A percentile compares a stretch with the other conserved stretches of the same genome.
Conservation (phyloP, 164 flowering plant species). For the Nymphaea colorata region DNA sequence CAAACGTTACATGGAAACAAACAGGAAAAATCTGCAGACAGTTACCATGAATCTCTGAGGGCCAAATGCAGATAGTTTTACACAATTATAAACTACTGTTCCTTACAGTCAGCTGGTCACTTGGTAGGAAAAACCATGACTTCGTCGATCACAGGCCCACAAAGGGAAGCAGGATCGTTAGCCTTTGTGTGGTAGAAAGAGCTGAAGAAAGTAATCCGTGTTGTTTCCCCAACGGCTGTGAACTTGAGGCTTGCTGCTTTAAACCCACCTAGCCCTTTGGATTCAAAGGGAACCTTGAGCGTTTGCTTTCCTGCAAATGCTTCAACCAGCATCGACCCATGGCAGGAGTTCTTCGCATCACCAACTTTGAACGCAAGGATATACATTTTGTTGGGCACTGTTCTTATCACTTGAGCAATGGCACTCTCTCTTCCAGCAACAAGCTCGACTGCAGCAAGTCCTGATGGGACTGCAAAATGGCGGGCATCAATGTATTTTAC, state of each 20-base stretch:
- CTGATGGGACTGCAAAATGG: conserved; percentile 72
- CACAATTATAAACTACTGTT: no score
- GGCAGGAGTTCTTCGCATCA: conserved; percentile 83
- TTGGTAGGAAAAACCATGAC: conserved; percentile 36
- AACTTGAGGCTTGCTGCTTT: conserved; percentile 40
- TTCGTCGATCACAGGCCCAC: conserved; percentile 80
- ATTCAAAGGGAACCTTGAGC: conserved; percentile 48
- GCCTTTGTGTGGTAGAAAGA: conserved; percentile 67
- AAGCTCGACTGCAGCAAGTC: conserved; percentile 58
- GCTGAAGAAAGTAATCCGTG: conserved; percentile 81
- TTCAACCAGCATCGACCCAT: conserved; percentile 83
- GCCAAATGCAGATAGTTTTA: no score
- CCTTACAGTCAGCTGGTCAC: neutral
- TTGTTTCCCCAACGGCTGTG: conserved; percentile 39
- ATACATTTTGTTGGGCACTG: conserved; percentile 45
- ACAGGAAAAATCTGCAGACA: no score
- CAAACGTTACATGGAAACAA: no score
- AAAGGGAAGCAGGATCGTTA: conserved; percentile 62
- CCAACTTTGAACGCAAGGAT: conserved; percentile 50
- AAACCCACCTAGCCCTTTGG: conserved; percentile 51
- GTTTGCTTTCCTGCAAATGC: conserved; percentile 65
- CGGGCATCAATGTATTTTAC: conserved; percentile 63
- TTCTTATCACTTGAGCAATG: conserved; percentile 70
- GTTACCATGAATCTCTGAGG: no score
- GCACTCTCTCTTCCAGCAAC: conserved; percentile 93